These are phyloP conservation scores for Colletotrichum sansevieriae DNA, from an alignment of 2,329 filamentous ascomycete genomes.

Conservation along the genomic window DNA sequence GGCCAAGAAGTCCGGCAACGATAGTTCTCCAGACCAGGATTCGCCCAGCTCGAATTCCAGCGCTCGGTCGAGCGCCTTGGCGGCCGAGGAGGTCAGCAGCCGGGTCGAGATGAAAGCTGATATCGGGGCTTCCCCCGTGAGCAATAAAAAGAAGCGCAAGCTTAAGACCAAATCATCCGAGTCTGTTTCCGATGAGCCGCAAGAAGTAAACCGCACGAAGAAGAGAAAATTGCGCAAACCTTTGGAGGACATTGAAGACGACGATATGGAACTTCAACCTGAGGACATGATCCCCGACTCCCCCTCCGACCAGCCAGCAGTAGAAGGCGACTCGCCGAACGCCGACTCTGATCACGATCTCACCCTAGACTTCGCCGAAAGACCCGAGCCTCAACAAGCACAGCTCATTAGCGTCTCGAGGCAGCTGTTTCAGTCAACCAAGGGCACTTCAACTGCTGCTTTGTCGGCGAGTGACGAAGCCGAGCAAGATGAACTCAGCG, in stretches of 20 bases:
- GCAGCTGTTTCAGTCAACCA: conserved; percentile 25
- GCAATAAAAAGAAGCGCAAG: conserved; percentile 28
- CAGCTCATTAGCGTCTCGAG: conserved; percentile 27
- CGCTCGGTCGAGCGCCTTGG: conserved; percentile 9
- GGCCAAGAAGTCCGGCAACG: conserved; percentile 3
- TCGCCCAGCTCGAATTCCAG: conserved; percentile 16
- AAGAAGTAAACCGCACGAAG: conserved; percentile 11
- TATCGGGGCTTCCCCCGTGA: neutral
- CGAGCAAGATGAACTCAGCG: conserved; percentile 2
- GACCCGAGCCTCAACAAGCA: conserved; percentile 21
- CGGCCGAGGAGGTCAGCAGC: conserved; percentile 8
- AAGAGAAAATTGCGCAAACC: conserved; percentile 31
- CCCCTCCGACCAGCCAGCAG: neutral
- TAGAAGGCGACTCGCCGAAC: neutral
- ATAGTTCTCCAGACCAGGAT: neutral
- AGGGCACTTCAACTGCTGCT: conserved; percentile 1
- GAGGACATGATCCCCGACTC: conserved; percentile 23
- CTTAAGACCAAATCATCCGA: neutral
- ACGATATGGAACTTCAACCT: conserved; percentile 11
- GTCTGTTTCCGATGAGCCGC: neutral
- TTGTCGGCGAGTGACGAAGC: conserved; percentile 4
- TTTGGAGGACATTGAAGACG: conserved; percentile 25
- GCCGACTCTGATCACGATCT: conserved; percentile 12
- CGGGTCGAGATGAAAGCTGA: conserved; percentile 5
- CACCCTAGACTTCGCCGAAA: conserved; percentile 4